These are phyloP conservation scores for Fraxinus floribunda DNA, from an alignment of 305 asterid genomes.

Conservation along the genomic window DNA sequence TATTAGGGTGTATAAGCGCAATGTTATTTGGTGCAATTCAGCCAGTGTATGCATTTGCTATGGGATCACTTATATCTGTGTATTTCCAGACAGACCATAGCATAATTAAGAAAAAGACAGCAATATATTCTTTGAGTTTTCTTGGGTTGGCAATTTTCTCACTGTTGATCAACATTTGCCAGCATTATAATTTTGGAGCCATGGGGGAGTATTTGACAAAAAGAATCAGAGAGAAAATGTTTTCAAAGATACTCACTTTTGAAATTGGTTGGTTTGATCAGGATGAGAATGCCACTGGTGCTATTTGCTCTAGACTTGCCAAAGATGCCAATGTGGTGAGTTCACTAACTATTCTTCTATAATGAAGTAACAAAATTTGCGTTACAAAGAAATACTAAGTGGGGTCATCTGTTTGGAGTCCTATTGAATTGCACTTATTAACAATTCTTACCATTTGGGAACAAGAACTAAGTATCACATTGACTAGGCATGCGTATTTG, in stretches of 20 bases:
- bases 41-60: constrained; percentile 66
- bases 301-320: constrained; percentile 89
- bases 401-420: background rate
- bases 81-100: constrained; percentile 61
- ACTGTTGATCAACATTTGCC: constrained; percentile 53
- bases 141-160: constrained; percentile 73
- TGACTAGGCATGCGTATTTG: background rate
- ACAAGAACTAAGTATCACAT: background rate
- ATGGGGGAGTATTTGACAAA: constrained; percentile 92
- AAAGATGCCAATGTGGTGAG: constrained; percentile 93
- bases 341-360: background rate
- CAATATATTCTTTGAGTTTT: constrained; percentile 56
- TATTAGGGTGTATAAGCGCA: constrained; percentile 58
- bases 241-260: constrained; percentile 85
- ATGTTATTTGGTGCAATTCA: constrained; percentile 78
- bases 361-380: background rate
- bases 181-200: constrained; percentile 84
- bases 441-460: background rate
- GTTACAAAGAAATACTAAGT: background rate
- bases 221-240: constrained; percentile 83
- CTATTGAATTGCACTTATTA: background rate
- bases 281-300: constrained; percentile 85
- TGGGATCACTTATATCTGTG: constrained; percentile 85
- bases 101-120: constrained; percentile 56
- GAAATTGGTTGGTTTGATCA: constrained; percentile 98